Base-by-base conservation (phyloP, 192 early-diverging fungal genomes). In the Podila verticillata region DNA sequence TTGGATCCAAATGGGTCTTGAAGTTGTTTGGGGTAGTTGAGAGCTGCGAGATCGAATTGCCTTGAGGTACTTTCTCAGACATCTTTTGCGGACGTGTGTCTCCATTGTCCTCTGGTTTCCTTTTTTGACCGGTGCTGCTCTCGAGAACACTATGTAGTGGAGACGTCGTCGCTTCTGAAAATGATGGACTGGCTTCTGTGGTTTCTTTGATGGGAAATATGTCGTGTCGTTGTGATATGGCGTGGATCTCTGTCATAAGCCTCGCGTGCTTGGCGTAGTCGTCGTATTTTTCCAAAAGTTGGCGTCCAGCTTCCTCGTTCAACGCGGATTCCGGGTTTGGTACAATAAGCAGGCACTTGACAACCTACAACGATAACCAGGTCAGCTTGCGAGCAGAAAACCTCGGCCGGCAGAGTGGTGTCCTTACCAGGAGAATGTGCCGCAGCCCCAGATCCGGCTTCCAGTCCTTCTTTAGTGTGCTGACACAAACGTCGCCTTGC, bases 401-500 rank as follows among this genome's bases (percentile, higher is more conserved):
- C 15, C 20, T 24, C 61, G 44, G 60, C 44, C 61, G 39, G 34
- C 34, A 5, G 39, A 22, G 7, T 26, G 12, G 5, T 13, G 36
- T 49, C 61, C 68, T 81, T 85, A 94, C 95, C 82, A 98, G 81
- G 57, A 99, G 84, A 44, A 99, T 89, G 81, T 97, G 92, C 29
- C 82, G 84, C 19, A 99, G 89, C 0, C 95, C 94, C 10, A 95
- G 86, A 56, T 95, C 92, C 44, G 89, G 88, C 61, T 95, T 96
- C 97, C 97, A 99, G 81, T 99, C 97, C 77, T 94, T 96, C 69
- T 99, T 99, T 30, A 99, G 87, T 13, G 96, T 96, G 75, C 91
- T 96, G 54, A 99, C 96, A 81, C 97, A 99, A 70, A 99, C 95
- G 70, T 98, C 96, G 26, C 97, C 97, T 28, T 82, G 73, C 49